These are phyloP conservation scores for Amauroascus niger DNA, from an alignment of 2,329 filamentous ascomycete species.

Conservation along the genomic window DNA sequence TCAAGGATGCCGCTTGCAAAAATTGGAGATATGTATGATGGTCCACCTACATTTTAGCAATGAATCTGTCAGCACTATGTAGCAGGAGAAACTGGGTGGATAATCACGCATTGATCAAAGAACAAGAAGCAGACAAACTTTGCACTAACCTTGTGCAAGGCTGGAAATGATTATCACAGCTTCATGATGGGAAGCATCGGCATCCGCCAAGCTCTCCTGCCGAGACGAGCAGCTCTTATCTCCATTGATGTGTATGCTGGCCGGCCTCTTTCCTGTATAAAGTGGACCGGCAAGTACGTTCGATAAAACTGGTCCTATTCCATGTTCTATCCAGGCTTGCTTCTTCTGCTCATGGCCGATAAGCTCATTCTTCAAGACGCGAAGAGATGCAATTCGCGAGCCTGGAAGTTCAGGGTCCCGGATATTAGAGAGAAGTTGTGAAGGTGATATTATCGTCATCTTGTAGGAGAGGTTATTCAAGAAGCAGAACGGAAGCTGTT, in stretches of 20 bases:
- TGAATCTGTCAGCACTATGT: neutral
- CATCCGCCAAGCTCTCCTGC: slow-evolving; percentile 46
- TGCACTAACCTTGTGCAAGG: slow-evolving; percentile 63
- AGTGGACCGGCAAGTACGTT: slow-evolving; percentile 40
- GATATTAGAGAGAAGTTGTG: slow-evolving; percentile 49
- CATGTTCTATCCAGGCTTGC: slow-evolving; percentile 62
- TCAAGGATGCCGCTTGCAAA: slow-evolving; percentile 58
- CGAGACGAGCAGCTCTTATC: slow-evolving; percentile 32
- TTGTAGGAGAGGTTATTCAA: neutral
- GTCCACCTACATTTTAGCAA: slow-evolving; percentile 52
- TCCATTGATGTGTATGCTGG: slow-evolving; percentile 25
- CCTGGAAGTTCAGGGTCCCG: slow-evolving; percentile 42
- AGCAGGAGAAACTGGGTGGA: neutral
- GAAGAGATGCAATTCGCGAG: slow-evolving; percentile 48
- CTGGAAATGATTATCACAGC: slow-evolving; percentile 77
- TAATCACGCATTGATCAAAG: neutral
- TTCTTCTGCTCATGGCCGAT: slow-evolving; percentile 84
- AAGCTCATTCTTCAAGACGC: slow-evolving; percentile 74
- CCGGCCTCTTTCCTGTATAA: slow-evolving; percentile 27
- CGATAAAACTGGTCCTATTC: slow-evolving; percentile 49
- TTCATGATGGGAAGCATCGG: slow-evolving; percentile 62
- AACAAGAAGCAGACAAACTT: neutral
- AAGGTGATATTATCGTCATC: slow-evolving; percentile 48
- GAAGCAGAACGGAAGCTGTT: neutral
- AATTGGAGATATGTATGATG: slow-evolving; percentile 66